These are phyloP conservation scores for Elsinoe arachidis DNA, from an alignment of 2,329 filamentous ascomycete species.

Conservation along the genomic window DNA sequence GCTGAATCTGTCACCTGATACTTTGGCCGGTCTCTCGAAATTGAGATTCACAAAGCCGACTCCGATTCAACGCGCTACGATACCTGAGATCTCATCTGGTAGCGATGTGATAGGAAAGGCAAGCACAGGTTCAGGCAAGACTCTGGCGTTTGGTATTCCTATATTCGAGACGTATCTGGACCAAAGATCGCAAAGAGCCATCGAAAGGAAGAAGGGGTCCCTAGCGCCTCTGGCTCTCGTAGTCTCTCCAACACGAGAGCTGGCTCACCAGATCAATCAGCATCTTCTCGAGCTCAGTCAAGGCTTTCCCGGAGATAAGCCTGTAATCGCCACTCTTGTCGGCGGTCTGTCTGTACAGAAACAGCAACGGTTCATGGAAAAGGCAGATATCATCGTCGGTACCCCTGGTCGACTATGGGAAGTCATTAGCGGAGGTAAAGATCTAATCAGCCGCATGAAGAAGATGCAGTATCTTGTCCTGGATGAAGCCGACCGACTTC, in stretches of 20 bases:
- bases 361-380: conserved; percentile 73
- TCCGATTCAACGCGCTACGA: conserved; percentile 66
- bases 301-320: conserved; percentile 51
- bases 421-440: conserved; percentile 67
- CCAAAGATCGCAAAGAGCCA: conserved; percentile 24
- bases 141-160: conserved; percentile 85
- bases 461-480: conserved; percentile 75
- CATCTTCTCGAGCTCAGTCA: conserved; percentile 71
- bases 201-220: conserved; percentile 22
- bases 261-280: conserved; percentile 82
- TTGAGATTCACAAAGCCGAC: conserved; percentile 77
- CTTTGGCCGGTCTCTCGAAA: conserved; percentile 65
- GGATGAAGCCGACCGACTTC: conserved; percentile 85
- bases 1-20: conserved; percentile 62
- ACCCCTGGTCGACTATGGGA: conserved; percentile 94
- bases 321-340: conserved; percentile 71
- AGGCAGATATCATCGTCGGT: conserved; percentile 78
- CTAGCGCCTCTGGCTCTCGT: conserved; percentile 57
- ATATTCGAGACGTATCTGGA: conserved; percentile 78
- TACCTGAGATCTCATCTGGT: conserved; percentile 73
- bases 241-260: conserved; percentile 81
- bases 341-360: conserved; percentile 92
- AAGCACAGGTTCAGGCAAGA: conserved; percentile 93
- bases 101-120: conserved; percentile 94
- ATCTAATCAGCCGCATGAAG: conserved; percentile 61